A percentile compares a stretch with the other conserved stretches of the same genome.
Evolutionary conservation across 148 eudicot species (phyloP).

Genomic region (Gaultheria prostrata): DNA sequence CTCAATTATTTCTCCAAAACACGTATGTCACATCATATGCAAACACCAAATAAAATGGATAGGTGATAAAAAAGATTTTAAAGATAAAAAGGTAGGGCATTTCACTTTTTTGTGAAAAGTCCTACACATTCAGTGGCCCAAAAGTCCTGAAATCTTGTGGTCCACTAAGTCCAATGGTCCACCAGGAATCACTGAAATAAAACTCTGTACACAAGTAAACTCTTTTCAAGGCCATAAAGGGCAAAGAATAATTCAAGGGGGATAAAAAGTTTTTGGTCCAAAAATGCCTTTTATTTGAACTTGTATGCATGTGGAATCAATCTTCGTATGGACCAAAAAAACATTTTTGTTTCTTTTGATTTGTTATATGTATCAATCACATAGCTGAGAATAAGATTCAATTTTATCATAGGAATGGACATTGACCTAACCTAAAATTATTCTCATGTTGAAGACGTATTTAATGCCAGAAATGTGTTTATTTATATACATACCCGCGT

Average conservation of each 20-base stretch:
- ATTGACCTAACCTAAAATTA: background rate
- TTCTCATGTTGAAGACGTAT: background rate
- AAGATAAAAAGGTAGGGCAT: background rate
- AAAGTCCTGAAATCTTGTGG: conserved; percentile 1
- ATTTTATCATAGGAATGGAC: background rate
- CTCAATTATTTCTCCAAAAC: no score
- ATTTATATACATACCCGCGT: background rate
- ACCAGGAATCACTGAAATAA: background rate
- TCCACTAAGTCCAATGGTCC: conserved; percentile 9
- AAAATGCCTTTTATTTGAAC: background rate
- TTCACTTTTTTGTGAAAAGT: background rate
- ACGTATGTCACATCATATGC: no score
- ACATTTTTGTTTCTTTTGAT: background rate
- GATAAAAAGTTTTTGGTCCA: background rate
- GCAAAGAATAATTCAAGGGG: background rate
- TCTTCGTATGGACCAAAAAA: background rate
- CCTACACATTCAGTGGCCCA: background rate
- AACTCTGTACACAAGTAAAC: background rate
- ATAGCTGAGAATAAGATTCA: background rate
- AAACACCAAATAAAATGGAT: no score
- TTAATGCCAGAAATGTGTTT: background rate
- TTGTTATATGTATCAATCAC: background rate
- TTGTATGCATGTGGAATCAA: background rate
- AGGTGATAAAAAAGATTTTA: background rate
- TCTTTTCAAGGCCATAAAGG: background rate